phyloP scores from a whole-genome alignment of 441 rosid genomes.

The Melianthus villosus region DNA sequence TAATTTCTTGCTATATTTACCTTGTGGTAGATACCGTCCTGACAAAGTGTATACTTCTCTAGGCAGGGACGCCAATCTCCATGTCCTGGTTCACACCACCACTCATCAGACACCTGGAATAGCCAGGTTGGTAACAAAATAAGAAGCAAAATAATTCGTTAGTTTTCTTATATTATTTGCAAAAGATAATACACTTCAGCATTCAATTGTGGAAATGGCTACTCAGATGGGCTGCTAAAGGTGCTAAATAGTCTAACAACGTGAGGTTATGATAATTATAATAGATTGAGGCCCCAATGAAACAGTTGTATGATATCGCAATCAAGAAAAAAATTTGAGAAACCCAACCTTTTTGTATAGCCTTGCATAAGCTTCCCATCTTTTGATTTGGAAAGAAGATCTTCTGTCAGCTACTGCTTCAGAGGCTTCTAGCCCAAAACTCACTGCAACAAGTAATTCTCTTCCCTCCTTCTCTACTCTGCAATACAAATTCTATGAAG shows the following conservation, averaged over 20 bases:
- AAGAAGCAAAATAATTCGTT: too few species aligned
- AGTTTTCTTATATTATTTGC: too few species aligned
- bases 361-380: conserved; percentile 66
- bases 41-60: conserved; percentile 51
- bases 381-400: conserved; percentile 42
- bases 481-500: conserved; percentile 13
- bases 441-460: conserved; percentile 67
- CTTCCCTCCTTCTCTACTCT: conserved; percentile 51
- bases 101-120: conserved; percentile 62
- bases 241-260: too few species aligned
- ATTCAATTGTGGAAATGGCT: too few species aligned
- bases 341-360: conserved; percentile 44
- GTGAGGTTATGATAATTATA: too few species aligned
- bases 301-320: conserved; percentile 1
- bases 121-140: conserved; percentile 7
- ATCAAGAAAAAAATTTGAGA: conserved; percentile 3
- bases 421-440: conserved; percentile 55
- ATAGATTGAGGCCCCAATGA: too few species aligned
- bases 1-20: conserved; percentile 20
- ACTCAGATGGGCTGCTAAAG: too few species aligned
- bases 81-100: conserved; percentile 83
- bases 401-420: conserved; percentile 63
- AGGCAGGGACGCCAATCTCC: conserved; percentile 68
- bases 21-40: conserved; percentile 72
- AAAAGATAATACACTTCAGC: too few species aligned